phyloP scores from a whole-genome alignment of 116 monocot genomes.

The Dioscorea cayenensis region DNA sequence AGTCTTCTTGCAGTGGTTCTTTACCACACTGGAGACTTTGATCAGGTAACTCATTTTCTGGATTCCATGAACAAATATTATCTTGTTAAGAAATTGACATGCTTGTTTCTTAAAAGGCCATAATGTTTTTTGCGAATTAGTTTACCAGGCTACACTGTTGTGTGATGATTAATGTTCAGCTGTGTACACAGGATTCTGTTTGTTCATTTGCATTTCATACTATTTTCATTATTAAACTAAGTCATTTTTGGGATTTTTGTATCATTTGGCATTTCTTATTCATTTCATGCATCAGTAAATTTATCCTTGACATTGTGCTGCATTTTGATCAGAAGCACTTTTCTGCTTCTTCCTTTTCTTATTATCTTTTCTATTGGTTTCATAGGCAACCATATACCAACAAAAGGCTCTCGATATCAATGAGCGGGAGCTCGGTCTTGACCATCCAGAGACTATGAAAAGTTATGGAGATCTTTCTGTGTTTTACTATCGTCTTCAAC shows the following conservation, averaged over 20 bases:
- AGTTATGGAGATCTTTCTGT: slow-evolving; percentile 98
- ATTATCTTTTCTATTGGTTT: neutral
- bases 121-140: neutral
- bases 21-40: slow-evolving; percentile 94
- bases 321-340: neutral
- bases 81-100: neutral
- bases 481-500: slow-evolving; percentile 94
- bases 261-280: neutral
- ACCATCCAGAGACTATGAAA: slow-evolving; percentile 97
- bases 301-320: too few relatives aligned
- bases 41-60: slow-evolving; percentile 49
- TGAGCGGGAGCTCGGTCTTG: slow-evolving; percentile 96
- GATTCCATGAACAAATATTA: neutral
- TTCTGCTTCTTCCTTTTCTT: neutral
- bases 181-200: neutral
- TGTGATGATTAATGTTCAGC: neutral
- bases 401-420: slow-evolving; percentile 86
- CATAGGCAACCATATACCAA: slow-evolving; percentile 67
- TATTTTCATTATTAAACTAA: neutral
- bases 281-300: neutral
- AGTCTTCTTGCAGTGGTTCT: slow-evolving; percentile 93
- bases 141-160: neutral
- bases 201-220: neutral
- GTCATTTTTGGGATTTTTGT: neutral
- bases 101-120: neutral